These are phyloP conservation scores for Rosa chinensis DNA, from an alignment of 306 rosid species.

Conservation along the genomic window DNA sequence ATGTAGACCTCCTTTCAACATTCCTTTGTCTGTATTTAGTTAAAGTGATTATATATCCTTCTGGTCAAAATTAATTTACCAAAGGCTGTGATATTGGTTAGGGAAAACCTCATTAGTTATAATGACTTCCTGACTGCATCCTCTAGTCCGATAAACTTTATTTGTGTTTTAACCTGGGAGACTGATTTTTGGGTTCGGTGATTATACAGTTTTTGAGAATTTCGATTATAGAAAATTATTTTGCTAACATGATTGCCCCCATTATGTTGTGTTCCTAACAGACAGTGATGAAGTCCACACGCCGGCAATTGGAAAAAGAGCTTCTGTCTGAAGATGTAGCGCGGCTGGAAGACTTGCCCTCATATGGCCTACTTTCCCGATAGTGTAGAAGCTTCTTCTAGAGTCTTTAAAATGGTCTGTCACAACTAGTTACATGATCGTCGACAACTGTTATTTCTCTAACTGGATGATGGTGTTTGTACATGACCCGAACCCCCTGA, in stretches of 20 bases:
- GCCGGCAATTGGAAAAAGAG: conserved; percentile 93
- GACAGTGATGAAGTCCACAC: conserved; percentile 95
- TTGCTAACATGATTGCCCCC: conserved; percentile 21
- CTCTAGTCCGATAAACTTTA: background rate
- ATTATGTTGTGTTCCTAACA: conserved; percentile 34
- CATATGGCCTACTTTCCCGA: conserved; percentile 71
- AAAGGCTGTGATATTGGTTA: background rate
- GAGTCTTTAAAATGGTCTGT: conserved; percentile 24
- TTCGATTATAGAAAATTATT: conserved; percentile 17
- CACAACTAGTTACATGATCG: conserved; percentile 26
- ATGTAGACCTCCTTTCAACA: conserved; percentile 37
- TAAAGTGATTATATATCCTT: background rate
- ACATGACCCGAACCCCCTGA: conserved; percentile 45
- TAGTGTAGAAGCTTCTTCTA: conserved; percentile 37
- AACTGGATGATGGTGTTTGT: conserved; percentile 46
- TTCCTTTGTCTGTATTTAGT: background rate
- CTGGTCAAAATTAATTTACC: background rate
- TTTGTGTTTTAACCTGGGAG: background rate
- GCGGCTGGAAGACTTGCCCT: conserved; percentile 85
- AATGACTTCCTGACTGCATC: background rate
- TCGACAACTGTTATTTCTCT: conserved; percentile 17
- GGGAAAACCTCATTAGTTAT: background rate
- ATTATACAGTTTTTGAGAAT: background rate
- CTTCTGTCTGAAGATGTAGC: conserved; percentile 70
- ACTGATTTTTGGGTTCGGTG: background rate